phyloP scores from a whole-genome alignment of 345 rosid genomes.

The Rhizophora mangle region DNA sequence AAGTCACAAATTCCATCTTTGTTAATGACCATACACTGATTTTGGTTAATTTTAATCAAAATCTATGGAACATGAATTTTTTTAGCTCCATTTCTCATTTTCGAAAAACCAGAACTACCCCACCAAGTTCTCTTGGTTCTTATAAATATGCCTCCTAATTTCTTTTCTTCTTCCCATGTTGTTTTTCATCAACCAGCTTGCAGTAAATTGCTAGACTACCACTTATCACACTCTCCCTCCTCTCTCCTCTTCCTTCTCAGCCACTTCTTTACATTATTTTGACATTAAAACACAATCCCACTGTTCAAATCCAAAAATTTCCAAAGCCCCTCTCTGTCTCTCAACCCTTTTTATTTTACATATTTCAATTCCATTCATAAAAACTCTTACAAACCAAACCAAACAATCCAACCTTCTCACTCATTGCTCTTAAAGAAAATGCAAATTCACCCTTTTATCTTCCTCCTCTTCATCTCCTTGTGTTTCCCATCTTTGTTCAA shows the following conservation, averaged over 20 bases:
- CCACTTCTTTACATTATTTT: neutral
- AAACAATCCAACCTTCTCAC: constrained; percentile 15
- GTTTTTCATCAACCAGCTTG: too few species aligned
- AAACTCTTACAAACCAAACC: constrained; percentile 5
- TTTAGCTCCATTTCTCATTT: too few species aligned
- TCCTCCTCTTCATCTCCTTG: constrained; percentile 4
- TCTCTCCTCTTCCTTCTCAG: neutral
- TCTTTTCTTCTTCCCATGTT: too few species aligned
- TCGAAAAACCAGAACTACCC: too few species aligned
- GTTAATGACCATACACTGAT: too few species aligned
- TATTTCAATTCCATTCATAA: neutral
- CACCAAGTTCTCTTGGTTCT: too few species aligned
- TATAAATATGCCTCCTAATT: too few species aligned
- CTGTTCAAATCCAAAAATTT: neutral
- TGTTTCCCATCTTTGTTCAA: constrained; percentile 5
- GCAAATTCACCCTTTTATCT: constrained; percentile 1
- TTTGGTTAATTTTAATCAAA: too few species aligned
- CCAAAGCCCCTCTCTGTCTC: neutral
- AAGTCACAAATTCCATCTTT: too few species aligned
- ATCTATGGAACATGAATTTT: too few species aligned
- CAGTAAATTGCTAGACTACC: too few species aligned
- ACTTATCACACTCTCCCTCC: too few species aligned
- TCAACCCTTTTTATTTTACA: neutral
- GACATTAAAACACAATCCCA: neutral
- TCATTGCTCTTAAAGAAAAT: neutral